Conservation (phyloP, 371 early-diverging fungal genomes). For the Mortierella sp. region DNA sequence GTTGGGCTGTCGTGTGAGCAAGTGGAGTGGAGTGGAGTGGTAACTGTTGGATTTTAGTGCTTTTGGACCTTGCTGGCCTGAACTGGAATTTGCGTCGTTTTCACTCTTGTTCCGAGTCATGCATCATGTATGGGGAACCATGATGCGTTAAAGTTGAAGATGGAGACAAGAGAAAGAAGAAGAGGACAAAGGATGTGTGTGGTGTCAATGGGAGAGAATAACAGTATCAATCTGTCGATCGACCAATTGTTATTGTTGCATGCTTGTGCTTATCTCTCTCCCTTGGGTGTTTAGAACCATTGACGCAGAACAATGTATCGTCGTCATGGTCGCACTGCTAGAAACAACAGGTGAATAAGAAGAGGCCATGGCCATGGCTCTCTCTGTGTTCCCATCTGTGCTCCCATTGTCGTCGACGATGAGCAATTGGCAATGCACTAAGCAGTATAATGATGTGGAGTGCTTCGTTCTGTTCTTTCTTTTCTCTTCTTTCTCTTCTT, state of each 20-base stretch:
- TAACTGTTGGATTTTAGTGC: background rate
- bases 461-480: background rate
- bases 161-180: background rate
- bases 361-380: background rate
- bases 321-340: background rate
- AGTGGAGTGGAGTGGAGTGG: background rate
- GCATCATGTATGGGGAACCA: background rate
- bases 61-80: background rate
- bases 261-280: background rate
- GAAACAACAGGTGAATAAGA: background rate
- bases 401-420: background rate
- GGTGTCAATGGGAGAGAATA: background rate
- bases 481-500: background rate
- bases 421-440: background rate
- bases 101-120: constrained; percentile 1
- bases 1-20: background rate
- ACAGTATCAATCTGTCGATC: background rate
- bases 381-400: constrained; percentile 11
- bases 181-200: background rate
- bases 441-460: background rate
- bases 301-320: background rate
- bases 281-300: background rate
- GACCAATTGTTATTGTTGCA: background rate
- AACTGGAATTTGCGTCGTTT: constrained; percentile 2
- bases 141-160: background rate